phyloP scores from a whole-genome alignment of 208 protist species.

The Acanthamoeba castellanii region DNA sequence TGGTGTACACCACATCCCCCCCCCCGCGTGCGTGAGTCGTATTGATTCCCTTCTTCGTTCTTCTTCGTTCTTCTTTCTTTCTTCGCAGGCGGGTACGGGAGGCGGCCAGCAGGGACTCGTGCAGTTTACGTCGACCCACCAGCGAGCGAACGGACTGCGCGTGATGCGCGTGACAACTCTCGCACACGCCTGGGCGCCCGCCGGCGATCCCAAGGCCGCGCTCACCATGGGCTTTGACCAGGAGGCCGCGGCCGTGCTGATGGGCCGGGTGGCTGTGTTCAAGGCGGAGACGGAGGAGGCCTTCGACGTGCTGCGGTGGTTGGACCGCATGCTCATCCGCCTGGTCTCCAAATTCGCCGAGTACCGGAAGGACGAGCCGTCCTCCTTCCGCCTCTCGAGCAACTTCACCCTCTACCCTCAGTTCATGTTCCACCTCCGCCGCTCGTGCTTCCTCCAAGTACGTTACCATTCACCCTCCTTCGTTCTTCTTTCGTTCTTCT shows the following conservation, averaged over 20 bases:
- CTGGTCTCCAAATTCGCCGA: conserved; percentile 96
- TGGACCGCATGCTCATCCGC: conserved; percentile 98
- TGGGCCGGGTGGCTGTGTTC: conserved; percentile 97
- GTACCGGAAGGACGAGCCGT: conserved; percentile 94
- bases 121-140: conserved; percentile 97
- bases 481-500: conserved; percentile 78
- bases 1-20: conserved; percentile 67
- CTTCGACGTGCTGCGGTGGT: conserved; percentile 98
- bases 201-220: conserved; percentile 83
- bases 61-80: not conserved
- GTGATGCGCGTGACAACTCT: conserved; percentile 89
- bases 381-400: conserved; percentile 92
- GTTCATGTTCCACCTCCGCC: conserved; percentile 99
- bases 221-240: conserved; percentile 73
- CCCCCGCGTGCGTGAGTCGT: no score
- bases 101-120: conserved; percentile 85
- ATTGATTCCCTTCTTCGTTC: conserved; percentile 76
- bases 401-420: conserved; percentile 98
- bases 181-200: conserved; percentile 81
- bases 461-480: not conserved
- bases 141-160: conserved; percentile 88
- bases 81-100: not conserved
- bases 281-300: conserved; percentile 96
- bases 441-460: conserved; percentile 95
- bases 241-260: conserved; percentile 94